Conservation (phyloP, 768 basidiomycete species). For the Suillus decipiens region DNA sequence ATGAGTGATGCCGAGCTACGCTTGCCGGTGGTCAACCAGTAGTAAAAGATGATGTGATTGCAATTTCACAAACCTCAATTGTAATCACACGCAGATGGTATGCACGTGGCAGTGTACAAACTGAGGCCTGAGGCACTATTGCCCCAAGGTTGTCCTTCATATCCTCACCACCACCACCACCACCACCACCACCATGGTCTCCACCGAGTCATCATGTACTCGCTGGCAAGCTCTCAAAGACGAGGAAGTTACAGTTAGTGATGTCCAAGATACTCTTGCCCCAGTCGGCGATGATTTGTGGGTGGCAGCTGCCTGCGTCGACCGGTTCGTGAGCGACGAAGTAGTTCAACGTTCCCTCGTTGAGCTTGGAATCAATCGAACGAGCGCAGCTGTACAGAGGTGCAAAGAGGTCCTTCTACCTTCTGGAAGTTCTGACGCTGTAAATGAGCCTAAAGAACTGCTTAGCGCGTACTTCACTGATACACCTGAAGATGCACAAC, state of each 20-base stretch:
- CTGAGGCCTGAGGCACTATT: neutral
- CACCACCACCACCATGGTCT: conserved; percentile 39
- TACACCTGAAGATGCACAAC: conserved; percentile 59
- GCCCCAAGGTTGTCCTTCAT: neutral
- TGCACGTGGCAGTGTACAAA: conserved; percentile 6
- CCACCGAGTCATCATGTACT: conserved; percentile 38
- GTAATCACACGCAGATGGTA: neutral
- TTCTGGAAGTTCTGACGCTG: conserved; percentile 18
- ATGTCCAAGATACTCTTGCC: conserved; percentile 48
- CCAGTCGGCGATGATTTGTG: conserved; percentile 68
- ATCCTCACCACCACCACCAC: conserved; percentile 22
- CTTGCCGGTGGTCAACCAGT: too few species aligned
- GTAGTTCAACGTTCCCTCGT: conserved; percentile 59
- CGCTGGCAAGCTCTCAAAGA: conserved; percentile 62
- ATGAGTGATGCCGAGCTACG: too few species aligned
- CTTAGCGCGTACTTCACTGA: conserved; percentile 57
- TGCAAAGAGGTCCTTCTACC: conserved; percentile 40
- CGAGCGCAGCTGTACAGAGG: conserved; percentile 47
- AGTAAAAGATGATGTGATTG: too few species aligned
- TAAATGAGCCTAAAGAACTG: conserved; percentile 18
- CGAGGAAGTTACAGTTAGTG: conserved; percentile 54
- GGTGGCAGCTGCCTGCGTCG: conserved; percentile 73
- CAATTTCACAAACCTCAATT: conserved; percentile 2
- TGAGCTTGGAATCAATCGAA: conserved; percentile 63
- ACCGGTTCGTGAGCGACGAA: conserved; percentile 62